These are phyloP conservation scores for Hyaloscypha finlandica DNA, from an alignment of 495 filamentous ascomycete species.

Conservation along the genomic window DNA sequence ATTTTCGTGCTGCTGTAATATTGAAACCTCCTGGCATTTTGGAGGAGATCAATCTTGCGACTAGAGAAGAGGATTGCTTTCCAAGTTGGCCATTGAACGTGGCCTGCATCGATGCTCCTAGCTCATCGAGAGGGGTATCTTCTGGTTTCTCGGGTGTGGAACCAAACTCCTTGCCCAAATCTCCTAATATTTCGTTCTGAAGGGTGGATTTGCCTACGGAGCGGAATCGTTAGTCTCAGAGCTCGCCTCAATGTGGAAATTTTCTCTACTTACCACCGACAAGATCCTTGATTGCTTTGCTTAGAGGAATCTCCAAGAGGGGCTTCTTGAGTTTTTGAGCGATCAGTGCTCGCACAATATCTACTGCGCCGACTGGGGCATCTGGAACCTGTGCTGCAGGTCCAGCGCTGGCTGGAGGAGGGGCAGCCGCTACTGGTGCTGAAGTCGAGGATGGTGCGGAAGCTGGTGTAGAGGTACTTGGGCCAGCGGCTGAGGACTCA, in stretches of 20 bases:
- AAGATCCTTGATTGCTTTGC: slow-evolving; percentile 97
- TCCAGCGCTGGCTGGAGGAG: slow-evolving; percentile 71
- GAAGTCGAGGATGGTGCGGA: slow-evolving; percentile 54
- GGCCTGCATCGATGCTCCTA: slow-evolving; percentile 93
- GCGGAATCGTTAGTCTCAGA: slow-evolving; percentile 19
- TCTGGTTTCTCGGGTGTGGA: slow-evolving; percentile 98
- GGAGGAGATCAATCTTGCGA: slow-evolving; percentile 92
- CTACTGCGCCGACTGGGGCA: slow-evolving; percentile 80
- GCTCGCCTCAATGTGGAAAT: not conserved
- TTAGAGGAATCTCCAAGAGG: slow-evolving; percentile 82
- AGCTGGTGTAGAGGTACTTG: slow-evolving; percentile 45
- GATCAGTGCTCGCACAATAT: slow-evolving; percentile 86
- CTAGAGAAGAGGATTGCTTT: slow-evolving; percentile 92
- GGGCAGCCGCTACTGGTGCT: slow-evolving; percentile 52
- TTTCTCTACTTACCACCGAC: slow-evolving; percentile 78
- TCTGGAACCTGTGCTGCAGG: slow-evolving; percentile 90
- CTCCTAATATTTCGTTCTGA: slow-evolving; percentile 93
- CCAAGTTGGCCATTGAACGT: slow-evolving; percentile 98
- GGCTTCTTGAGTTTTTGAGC: slow-evolving; percentile 99
- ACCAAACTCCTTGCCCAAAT: slow-evolving; percentile 97
- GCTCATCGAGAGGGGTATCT: slow-evolving; percentile 93
- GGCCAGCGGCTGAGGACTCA: slow-evolving; percentile 53
- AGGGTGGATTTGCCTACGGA: slow-evolving; percentile 88
- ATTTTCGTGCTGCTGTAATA: slow-evolving; percentile 91
- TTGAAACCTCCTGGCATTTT: slow-evolving; percentile 99